Conservation (phyloP, 1,284 basidiomycete genomes). For the Athelia sp. region DNA sequence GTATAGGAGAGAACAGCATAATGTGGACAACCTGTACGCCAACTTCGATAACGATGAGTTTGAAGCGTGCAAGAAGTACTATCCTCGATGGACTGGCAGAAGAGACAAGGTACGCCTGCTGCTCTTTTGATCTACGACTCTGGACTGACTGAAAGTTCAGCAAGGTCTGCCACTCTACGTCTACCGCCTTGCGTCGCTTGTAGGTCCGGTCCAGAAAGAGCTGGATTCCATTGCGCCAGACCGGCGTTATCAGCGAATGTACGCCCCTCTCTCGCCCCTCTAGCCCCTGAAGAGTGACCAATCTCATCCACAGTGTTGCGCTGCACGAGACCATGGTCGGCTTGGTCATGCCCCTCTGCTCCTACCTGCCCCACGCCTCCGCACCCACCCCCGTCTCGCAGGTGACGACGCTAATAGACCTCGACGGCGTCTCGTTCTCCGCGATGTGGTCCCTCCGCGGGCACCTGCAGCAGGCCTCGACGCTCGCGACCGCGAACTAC, state of each 20-base stretch:
- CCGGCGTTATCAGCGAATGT: slow-evolving; percentile 69
- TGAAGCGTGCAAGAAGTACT: slow-evolving; percentile 54
- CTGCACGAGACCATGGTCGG: slow-evolving; percentile 65
- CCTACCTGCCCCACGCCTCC: slow-evolving; percentile 52
- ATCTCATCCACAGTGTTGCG: slow-evolving; percentile 31
- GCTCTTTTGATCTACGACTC: slow-evolving; percentile 4
- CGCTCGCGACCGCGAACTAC: slow-evolving; percentile 72
- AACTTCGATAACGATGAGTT: slow-evolving; percentile 57
- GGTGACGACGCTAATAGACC: slow-evolving; percentile 71
- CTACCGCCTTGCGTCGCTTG: slow-evolving; percentile 57
- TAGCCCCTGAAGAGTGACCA: not conserved
- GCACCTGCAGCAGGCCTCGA: slow-evolving; percentile 71
- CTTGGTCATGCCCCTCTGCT: slow-evolving; percentile 62
- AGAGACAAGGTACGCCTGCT: slow-evolving; percentile 55
- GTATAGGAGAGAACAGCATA: slow-evolving; percentile 38
- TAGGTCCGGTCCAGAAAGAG: slow-evolving; percentile 50
- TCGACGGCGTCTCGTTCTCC: slow-evolving; percentile 52
- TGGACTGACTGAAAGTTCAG: slow-evolving; percentile 25
- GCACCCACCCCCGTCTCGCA: slow-evolving; percentile 55
- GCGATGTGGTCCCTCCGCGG: slow-evolving; percentile 63
- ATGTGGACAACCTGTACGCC: slow-evolving; percentile 57
- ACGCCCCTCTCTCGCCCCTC: slow-evolving; percentile 20
- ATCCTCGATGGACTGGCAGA: slow-evolving; percentile 76
- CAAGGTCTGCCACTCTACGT: slow-evolving; percentile 70
- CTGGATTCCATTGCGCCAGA: slow-evolving; percentile 47